phyloP scores from a whole-genome alignment of 2,329 filamentous ascomycete species.

The Coleophoma crateriformis region DNA sequence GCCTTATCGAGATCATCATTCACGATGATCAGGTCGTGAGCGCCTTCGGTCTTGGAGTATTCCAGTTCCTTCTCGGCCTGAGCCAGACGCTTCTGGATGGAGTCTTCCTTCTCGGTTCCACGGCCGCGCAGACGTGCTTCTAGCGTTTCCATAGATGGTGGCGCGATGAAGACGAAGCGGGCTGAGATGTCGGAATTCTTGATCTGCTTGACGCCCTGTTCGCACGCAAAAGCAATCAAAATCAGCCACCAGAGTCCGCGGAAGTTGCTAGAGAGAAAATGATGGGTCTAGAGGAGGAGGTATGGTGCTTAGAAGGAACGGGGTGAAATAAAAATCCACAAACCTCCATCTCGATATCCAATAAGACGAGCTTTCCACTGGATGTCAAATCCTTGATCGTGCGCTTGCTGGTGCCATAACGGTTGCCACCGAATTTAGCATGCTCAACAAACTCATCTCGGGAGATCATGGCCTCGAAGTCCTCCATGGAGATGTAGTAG shows the following conservation, averaged over 20 bases:
- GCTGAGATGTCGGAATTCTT: constrained; percentile 69
- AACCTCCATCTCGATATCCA: constrained; percentile 97
- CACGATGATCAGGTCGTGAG: constrained; percentile 59
- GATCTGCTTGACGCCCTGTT: constrained; percentile 83
- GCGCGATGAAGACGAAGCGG: constrained; percentile 79
- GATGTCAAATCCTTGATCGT: constrained; percentile 72
- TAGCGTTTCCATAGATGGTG: constrained; percentile 68
- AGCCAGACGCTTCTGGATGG: constrained; percentile 59
- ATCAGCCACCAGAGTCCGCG: too few relatives aligned
- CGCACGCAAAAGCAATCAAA: neutral
- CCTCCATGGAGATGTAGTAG: constrained; percentile 64
- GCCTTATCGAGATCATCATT: constrained; percentile 60
- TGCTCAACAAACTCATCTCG: constrained; percentile 74
- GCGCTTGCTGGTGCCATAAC: constrained; percentile 78
- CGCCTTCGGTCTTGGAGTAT: constrained; percentile 61
- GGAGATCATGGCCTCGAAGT: constrained; percentile 64
- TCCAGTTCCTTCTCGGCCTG: constrained; percentile 73
- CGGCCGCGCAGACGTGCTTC: constrained; percentile 70
- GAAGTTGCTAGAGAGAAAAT: too few relatives aligned
- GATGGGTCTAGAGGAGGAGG: too few relatives aligned
- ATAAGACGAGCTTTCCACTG: constrained; percentile 68
- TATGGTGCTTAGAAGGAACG: neutral
- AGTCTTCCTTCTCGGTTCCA: constrained; percentile 73
- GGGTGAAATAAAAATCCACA: constrained; percentile 10
- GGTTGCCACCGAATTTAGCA: constrained; percentile 79